Evolutionary conservation across 345 rosid genomes (phyloP).

Genomic region (Aquilaria yunnanensis): DNA sequence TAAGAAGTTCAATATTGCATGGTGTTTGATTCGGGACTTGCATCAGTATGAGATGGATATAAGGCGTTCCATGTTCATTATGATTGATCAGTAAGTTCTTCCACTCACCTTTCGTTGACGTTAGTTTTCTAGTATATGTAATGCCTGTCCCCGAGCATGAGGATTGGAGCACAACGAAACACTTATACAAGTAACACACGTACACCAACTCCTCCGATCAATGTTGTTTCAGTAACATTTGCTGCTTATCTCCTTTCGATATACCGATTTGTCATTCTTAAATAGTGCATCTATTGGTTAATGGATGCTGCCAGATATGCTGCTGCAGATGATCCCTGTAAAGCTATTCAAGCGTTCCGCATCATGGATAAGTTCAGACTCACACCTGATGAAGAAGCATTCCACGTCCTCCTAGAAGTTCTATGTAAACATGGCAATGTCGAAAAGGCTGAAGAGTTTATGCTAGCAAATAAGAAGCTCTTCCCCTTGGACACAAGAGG

Average conservation of each 20-base stretch:
- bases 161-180: not conserved
- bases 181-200: not conserved
- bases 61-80: constrained; percentile 60
- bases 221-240: not conserved
- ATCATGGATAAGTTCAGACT: constrained; percentile 73
- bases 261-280: too few species aligned
- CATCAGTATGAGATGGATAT: constrained; percentile 39
- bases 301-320: constrained; percentile 47
- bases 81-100: constrained; percentile 69
- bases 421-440: constrained; percentile 74
- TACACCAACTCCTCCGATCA: not conserved
- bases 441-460: constrained; percentile 93
- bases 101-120: not conserved
- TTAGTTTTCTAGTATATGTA: not conserved
- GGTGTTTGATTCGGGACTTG: constrained; percentile 76
- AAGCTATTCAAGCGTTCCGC: constrained; percentile 63
- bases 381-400: constrained; percentile 79
- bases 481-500: constrained; percentile 55
- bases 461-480: constrained; percentile 72
- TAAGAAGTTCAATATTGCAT: constrained; percentile 65
- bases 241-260: not conserved
- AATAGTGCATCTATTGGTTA: too few species aligned
- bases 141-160: not conserved
- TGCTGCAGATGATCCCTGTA: constrained; percentile 62
- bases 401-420: constrained; percentile 34